A percentile compares a stretch with the other conserved stretches of the same genome.
Conservation (phyloP, 2,329 filamentous ascomycete genomes). For the Clonostachys sp. region DNA sequence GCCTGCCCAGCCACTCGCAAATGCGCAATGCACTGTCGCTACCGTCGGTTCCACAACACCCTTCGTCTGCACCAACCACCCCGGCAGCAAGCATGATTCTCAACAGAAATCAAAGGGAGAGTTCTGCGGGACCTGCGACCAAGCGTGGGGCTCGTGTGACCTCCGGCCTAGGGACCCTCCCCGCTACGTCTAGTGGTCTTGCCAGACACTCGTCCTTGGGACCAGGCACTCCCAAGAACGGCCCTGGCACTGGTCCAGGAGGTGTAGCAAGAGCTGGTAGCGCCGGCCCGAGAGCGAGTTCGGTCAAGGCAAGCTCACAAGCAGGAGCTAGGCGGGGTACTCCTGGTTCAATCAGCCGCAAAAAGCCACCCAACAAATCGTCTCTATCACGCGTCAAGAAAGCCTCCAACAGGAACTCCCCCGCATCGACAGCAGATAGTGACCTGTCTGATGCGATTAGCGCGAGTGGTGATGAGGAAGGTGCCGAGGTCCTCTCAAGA, state of each 20-base stretch:
- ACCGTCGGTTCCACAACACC: slow-evolving; percentile 20
- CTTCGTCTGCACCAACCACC: slow-evolving; percentile 54
- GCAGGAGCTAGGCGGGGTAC: slow-evolving; percentile 42
- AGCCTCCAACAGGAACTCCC: slow-evolving; percentile 52
- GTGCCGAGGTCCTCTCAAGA: slow-evolving; percentile 30
- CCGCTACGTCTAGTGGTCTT: slow-evolving; percentile 50
- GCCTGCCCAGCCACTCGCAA: slow-evolving; percentile 36
- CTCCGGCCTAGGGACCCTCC: slow-evolving; percentile 39
- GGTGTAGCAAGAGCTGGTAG: slow-evolving; percentile 47
- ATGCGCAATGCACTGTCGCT: slow-evolving; percentile 39
- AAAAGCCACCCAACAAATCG: slow-evolving; percentile 53
- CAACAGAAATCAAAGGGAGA: slow-evolving; percentile 48
- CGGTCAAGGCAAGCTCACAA: slow-evolving; percentile 35
- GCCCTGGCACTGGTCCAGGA: slow-evolving; percentile 19
- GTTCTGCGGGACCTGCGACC: slow-evolving; percentile 52
- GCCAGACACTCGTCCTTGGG: slow-evolving; percentile 60
- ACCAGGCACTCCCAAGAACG: slow-evolving; percentile 55
- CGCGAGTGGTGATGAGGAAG: slow-evolving; percentile 42
- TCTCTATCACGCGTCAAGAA: slow-evolving; percentile 59
- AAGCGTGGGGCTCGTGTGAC: slow-evolving; percentile 49
- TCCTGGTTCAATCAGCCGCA: slow-evolving; percentile 34
- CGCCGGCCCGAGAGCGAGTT: slow-evolving; percentile 49
- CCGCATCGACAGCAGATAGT: slow-evolving; percentile 58
- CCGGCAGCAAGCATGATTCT: slow-evolving; percentile 58
- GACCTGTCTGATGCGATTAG: slow-evolving; percentile 62